Evolutionary conservation across 495 filamentous ascomycete species (phyloP), one percentile per base, ranked within the genome.

Genomic region (Geopyxis carbonaria): DNA sequence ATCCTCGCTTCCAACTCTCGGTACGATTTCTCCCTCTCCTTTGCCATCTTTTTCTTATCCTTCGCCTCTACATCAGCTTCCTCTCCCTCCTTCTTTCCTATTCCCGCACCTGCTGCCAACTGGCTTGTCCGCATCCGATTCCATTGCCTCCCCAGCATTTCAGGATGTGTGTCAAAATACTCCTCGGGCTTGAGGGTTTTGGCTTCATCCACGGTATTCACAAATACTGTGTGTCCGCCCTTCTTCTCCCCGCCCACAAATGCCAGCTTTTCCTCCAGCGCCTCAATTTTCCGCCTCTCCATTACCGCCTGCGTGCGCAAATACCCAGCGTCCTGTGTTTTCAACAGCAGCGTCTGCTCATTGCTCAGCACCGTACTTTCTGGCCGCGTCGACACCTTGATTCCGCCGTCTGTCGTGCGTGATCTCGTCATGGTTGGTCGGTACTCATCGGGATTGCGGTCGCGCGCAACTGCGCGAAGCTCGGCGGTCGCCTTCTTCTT

Each of bases 401-500:
- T 67, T 4, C 79, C 77, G 13, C 74, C 66, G 45, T 78, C 73
- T 40, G 71, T 69, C 0, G 56, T 60, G 25, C 61, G 61, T 2
- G 54, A 56, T 24, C 62, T 66, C 59, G 91, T 69, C 89, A 97
- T 97, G 18, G 75, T 78, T 54, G 82, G 93, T 61, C 80, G 75
- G 65, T 95, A 97, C 60, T 93, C 85, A 72, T 97, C 89, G 28
- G 86, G 83, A 59, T 97, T 95, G 45, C 82, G 76, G 29, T 89
- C 74, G 40, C 70, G 66, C 16, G 78, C 87, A 61, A 93, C 93
- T 44, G 76, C 67, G 46, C 75, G 68, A 13, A 97, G 73, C 2
- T 71, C 67, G 55, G 78, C 76, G 30, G 94, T 65, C 21, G 76
- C 73, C n/a, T 64, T 63, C 56, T 91, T 78, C 57, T 97, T 95